Base-by-base conservation (phyloP, 495 filamentous ascomycete genomes). In the Apodospora peruviana region DNA sequence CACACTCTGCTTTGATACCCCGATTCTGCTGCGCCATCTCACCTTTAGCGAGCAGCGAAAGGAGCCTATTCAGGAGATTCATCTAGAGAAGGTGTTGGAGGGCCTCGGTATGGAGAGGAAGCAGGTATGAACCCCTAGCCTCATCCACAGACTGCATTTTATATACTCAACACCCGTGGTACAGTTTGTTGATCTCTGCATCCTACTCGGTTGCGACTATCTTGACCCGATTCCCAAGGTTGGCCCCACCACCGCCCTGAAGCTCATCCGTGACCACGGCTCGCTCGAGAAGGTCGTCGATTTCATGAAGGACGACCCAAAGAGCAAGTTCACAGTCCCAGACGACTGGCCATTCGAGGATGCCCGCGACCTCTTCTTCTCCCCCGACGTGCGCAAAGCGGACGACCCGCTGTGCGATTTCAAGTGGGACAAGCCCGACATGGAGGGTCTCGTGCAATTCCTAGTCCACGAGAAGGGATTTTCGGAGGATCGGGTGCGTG, bases 41-140 rank as follows among this genome's bases (percentile, higher is more conserved):
- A 99, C 94, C 8, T 96, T 95, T 66, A 91, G 87, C 63, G 93
- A 99, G 71, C 90, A 95, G 70, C 78, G 90, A 50, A 97, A 97
- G 73, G 90, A 96, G 63, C 93, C 93, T 1, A 96, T 99, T 51
- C 91, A 90, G 57, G 93, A 99, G 67, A 93, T 99, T 39, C 82
- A 90, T 56, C 69, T 95, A 40, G 83, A 86, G 49, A 86, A 84
- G 59, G 90, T 88, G 2, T 70, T 99, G 29, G 84, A 87, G 44
- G 90, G 90, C 2, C 71, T 99, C 21, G 77, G 73, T 40, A 95
- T 97, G 88, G 88, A 95, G 34, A 76, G 86, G 40, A 78, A 80
- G 29, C 88, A 95, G 76, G 85, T 88, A 69, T 42, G 66, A 51
- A 10, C 18, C 11, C 5, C 18, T 5, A 1, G 16, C 16, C 21